phyloP scores from a whole-genome alignment of 2,329 filamentous ascomycete species.

The Ophioceras dolichostomum region DNA sequence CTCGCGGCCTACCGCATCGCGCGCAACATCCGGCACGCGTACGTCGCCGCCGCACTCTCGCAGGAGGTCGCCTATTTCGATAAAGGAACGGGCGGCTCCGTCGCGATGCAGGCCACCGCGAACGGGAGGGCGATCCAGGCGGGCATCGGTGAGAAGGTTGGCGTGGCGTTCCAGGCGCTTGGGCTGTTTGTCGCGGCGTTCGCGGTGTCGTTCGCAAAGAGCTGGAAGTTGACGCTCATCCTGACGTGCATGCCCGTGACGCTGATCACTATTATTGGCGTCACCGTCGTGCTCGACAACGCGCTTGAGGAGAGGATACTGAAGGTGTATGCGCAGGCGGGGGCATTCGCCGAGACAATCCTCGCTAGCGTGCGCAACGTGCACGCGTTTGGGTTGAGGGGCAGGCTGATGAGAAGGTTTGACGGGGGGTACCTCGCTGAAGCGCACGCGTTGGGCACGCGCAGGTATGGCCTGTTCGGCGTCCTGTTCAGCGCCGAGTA shows the following conservation, averaged over 20 bases:
- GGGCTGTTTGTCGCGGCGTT: constrained; percentile 14
- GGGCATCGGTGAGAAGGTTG: constrained; percentile 13
- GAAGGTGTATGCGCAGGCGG: constrained; percentile 17
- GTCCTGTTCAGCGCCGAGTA: constrained; percentile 31
- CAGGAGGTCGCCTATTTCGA: constrained; percentile 40
- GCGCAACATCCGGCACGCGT: constrained; percentile 32
- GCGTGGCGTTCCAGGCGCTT: constrained; percentile 12
- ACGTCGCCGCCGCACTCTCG: constrained; percentile 34
- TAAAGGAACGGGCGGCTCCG: constrained; percentile 24
- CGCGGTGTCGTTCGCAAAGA: constrained; percentile 14
- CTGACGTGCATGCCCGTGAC: constrained; percentile 1
- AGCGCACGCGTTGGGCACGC: constrained; percentile 23
- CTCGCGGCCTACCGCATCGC: constrained; percentile 38
- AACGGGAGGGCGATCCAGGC: constrained; percentile 17
- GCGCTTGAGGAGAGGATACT: constrained; percentile 2
- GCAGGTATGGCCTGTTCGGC: constrained; percentile 29
- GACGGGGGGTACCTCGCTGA: constrained; percentile 24
- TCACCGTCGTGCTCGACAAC: constrained; percentile 14
- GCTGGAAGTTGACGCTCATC: constrained; percentile 19
- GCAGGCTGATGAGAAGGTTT: constrained; percentile 25
- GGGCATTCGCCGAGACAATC: constrained; percentile 33
- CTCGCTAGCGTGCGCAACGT: constrained; percentile 35
- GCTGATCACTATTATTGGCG: constrained; percentile 1
- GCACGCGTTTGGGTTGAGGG: constrained; percentile 28
- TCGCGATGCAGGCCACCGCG: constrained; percentile 20